Evolutionary conservation across 768 basidiomycete species (phyloP).

Genomic region (Trametes villosa): DNA sequence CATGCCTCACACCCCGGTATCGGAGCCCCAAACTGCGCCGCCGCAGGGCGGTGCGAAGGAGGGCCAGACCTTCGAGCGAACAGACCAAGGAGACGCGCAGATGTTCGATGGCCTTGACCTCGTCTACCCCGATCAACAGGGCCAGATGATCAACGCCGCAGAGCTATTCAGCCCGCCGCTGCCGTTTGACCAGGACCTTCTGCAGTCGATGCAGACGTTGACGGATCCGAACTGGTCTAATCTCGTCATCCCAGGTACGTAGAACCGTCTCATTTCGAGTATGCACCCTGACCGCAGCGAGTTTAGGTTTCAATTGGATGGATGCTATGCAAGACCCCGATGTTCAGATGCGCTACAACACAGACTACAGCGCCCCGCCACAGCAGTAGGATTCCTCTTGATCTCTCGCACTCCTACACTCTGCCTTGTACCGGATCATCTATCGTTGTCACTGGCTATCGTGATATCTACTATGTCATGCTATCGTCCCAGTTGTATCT

Average conservation of each 20-base stretch:
- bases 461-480: constrained; percentile 10
- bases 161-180: constrained; percentile 57
- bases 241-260: constrained; percentile 55
- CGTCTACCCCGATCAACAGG: constrained; percentile 21
- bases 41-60: background rate
- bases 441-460: background rate
- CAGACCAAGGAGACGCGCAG: constrained; percentile 10
- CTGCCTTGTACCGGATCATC: background rate
- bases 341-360: constrained; percentile 14
- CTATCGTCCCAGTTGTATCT: constrained; percentile 15
- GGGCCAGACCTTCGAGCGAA: background rate
- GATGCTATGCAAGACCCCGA: constrained; percentile 23
- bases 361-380: background rate
- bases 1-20: constrained; percentile 5
- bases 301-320: constrained; percentile 31
- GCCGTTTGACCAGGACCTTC: constrained; percentile 60
- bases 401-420: background rate
- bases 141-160: constrained; percentile 33
- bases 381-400: background rate
- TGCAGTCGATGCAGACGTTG: constrained; percentile 65
- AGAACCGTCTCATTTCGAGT: background rate
- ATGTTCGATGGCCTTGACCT: constrained; percentile 17
- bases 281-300: background rate
- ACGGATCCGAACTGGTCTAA: constrained; percentile 61
- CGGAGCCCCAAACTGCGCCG: background rate